Evolutionary conservation across 1,284 basidiomycete species (phyloP).

Genomic region (Ceratorhiza oryzae-sativae): DNA sequence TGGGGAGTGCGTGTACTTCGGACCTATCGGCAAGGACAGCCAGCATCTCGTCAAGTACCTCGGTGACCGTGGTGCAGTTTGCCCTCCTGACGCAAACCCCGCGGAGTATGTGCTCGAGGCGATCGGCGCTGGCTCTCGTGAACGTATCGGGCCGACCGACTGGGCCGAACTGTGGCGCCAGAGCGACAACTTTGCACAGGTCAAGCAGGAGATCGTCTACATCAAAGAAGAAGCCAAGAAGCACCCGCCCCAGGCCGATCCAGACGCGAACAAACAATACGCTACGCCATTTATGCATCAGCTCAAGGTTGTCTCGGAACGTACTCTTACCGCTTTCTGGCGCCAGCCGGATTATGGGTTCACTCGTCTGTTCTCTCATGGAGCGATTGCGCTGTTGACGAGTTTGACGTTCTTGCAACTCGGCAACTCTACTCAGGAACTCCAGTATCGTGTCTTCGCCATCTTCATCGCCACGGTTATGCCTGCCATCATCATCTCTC

Average conservation of each 20-base stretch:
- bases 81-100: conserved; percentile 60
- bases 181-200: conserved; percentile 53
- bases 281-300: conserved; percentile 84
- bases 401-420: conserved; percentile 87
- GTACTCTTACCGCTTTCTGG: conserved; percentile 83
- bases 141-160: conserved; percentile 69
- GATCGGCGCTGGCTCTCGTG: conserved; percentile 76
- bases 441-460: conserved; percentile 86
- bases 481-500: conserved; percentile 78
- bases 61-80: conserved; percentile 57
- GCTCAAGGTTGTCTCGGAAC: conserved; percentile 71
- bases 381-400: conserved; percentile 79
- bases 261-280: conserved; percentile 47
- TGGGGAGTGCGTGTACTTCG: conserved; percentile 63
- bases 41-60: conserved; percentile 61
- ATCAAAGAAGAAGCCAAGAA: conserved; percentile 51
- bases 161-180: conserved; percentile 79
- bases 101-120: conserved; percentile 61
- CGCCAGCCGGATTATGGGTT: conserved; percentile 77
- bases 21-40: conserved; percentile 60
- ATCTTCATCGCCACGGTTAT: conserved; percentile 68
- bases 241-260: conserved; percentile 33
- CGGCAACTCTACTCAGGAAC: conserved; percentile 66
- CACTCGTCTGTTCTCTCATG: conserved; percentile 80
- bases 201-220: conserved; percentile 54